Evolutionary conservation across 176 grass and related monocot species (phyloP).

Genomic region (Rhipidocladum racemiflorum): DNA sequence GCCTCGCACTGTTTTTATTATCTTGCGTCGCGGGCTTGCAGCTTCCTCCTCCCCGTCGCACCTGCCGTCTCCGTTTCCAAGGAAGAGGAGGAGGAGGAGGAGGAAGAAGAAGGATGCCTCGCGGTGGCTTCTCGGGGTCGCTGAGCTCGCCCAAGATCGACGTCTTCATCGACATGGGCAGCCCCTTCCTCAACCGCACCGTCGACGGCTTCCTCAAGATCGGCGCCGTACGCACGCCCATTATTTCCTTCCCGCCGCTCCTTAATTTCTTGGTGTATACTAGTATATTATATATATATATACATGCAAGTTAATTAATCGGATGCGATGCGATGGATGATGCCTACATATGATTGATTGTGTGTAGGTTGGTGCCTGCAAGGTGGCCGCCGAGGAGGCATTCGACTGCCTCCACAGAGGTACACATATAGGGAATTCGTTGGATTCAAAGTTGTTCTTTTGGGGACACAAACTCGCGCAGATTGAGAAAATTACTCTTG

Average conservation of each 20-base stretch:
- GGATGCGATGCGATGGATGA: neutral
- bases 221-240: constrained; percentile 43
- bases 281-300: too few relatives aligned
- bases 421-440: neutral
- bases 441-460: too few relatives aligned
- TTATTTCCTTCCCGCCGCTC: too few relatives aligned
- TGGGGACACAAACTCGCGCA: too few relatives aligned
- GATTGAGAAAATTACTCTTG: too few relatives aligned
- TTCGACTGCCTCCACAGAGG: constrained; percentile 67
- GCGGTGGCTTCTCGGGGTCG: constrained; percentile 21
- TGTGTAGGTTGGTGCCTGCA: constrained; percentile 69
- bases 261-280: neutral
- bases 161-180: constrained; percentile 35
- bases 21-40: too few relatives aligned
- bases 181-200: constrained; percentile 83
- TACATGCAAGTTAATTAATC: neutral
- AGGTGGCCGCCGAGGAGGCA: constrained; percentile 73
- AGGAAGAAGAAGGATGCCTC: constrained; percentile 42
- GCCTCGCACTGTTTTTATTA: too few relatives aligned
- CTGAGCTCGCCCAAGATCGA: constrained; percentile 54
- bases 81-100: too few relatives aligned
- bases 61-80: neutral
- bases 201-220: constrained; percentile 95
- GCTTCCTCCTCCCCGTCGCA: neutral
- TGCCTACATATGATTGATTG: neutral